Percentiles rank a stretch among this genome's conserved stretches.
phyloP scores from a whole-genome alignment of 371 early-diverging fungal species.

The Mortierella sp. region DNA sequence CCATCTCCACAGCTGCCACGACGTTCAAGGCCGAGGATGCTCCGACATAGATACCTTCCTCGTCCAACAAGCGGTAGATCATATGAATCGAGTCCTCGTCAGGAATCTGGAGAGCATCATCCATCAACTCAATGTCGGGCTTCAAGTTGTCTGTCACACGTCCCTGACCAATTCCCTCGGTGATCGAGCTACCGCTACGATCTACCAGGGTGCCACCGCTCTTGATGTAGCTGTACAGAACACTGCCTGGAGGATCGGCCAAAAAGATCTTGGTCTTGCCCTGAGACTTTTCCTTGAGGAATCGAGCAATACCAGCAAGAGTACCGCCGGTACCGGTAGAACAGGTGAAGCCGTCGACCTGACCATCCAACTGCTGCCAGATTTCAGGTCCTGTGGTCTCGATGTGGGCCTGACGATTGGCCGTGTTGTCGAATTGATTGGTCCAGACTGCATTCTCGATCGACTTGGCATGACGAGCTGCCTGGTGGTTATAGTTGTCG shows the following conservation, averaged over 20 bases:
- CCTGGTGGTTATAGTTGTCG: conserved; percentile 95
- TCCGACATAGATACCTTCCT: conserved; percentile 94
- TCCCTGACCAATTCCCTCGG: conserved; percentile 95
- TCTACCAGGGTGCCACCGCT: conserved; percentile 74
- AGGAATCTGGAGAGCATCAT: conserved; percentile 84
- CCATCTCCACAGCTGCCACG: conserved; percentile 93
- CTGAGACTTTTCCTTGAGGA: conserved; percentile 77
- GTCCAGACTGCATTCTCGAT: conserved; percentile 94
- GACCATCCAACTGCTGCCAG: conserved; percentile 83
- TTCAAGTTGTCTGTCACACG: conserved; percentile 91
- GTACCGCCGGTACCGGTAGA: conserved; percentile 96
- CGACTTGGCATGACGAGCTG: conserved; percentile 83
- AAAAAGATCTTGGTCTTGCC: conserved; percentile 79
- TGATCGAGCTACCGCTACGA: conserved; percentile 84
- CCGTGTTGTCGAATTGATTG: conserved; percentile 89
- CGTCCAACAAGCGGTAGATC: conserved; percentile 88
- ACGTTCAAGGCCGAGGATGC: conserved; percentile 94
- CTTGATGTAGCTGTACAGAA: conserved; percentile 83
- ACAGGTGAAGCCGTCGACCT: conserved; percentile 89
- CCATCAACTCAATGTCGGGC: conserved; percentile 80
- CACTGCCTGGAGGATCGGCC: conserved; percentile 96
- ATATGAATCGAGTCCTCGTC: conserved; percentile 87
- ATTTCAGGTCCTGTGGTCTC: conserved; percentile 97
- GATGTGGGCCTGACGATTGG: conserved; percentile 91
- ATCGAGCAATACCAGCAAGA: conserved; percentile 86